Evolutionary conservation across 1,284 basidiomycete species (phyloP).

Genomic region (Ganoderma multipileum): DNA sequence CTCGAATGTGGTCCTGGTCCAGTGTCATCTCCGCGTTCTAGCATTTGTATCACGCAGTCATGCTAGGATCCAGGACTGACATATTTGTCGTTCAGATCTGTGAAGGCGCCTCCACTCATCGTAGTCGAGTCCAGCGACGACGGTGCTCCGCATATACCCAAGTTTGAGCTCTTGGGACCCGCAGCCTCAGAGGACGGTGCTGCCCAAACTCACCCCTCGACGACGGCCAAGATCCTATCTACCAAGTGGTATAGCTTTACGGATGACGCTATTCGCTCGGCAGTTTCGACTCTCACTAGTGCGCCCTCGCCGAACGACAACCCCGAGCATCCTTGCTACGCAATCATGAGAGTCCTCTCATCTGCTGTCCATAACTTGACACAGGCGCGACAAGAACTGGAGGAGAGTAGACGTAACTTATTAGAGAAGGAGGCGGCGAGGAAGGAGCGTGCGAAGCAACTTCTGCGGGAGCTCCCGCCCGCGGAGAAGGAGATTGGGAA

Average conservation of each 20-base stretch:
- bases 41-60: not conserved
- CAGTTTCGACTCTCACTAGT: conserved; percentile 55
- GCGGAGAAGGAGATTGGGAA: conserved; percentile 70
- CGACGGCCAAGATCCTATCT: conserved; percentile 54
- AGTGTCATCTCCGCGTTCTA: not conserved
- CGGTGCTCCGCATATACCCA: conserved; percentile 28
- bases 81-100: conserved; percentile 11
- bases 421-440: conserved; percentile 64
- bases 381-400: conserved; percentile 63
- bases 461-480: conserved; percentile 62
- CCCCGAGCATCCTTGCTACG: conserved; percentile 66
- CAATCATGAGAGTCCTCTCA: conserved; percentile 72
- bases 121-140: conserved; percentile 58
- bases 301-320: conserved; percentile 53
- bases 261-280: conserved; percentile 70
- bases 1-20: too few species aligned
- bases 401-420: conserved; percentile 58
- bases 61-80: not conserved
- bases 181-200: conserved; percentile 5
- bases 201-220: conserved; percentile 12
- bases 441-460: conserved; percentile 53
- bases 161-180: conserved; percentile 21
- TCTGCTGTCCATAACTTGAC: conserved; percentile 66
- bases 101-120: conserved; percentile 53
- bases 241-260: conserved; percentile 76